phyloP scores from a whole-genome alignment of 768 basidiomycete species.

The Hygrophorus pudorinus region DNA sequence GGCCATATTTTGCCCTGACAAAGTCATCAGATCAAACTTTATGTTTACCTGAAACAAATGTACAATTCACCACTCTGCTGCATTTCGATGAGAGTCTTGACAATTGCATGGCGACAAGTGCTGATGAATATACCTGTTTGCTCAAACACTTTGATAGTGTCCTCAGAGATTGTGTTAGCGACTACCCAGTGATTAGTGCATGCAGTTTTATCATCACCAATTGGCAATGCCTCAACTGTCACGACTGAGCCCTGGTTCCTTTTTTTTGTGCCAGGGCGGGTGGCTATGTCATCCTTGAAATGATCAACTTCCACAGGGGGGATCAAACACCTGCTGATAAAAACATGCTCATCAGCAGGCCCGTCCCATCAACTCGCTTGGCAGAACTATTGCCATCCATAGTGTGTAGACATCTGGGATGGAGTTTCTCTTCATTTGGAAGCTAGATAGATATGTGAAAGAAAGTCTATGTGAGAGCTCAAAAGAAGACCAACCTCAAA shows the following conservation, averaged over 20 bases:
- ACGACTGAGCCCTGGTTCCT: conserved; percentile 2
- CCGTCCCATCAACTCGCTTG: conserved; percentile 1
- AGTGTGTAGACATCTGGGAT: not conserved
- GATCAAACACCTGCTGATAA: not conserved
- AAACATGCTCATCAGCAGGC: not conserved
- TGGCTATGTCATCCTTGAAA: conserved; percentile 12
- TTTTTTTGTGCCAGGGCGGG: conserved; percentile 3
- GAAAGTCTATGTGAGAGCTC: too few species aligned
- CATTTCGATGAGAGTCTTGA: conserved; percentile 23
- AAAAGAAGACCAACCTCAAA: conserved; percentile 25
- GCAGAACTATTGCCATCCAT: not conserved
- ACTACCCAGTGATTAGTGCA: conserved; percentile 25
- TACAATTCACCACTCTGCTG: conserved; percentile 26
- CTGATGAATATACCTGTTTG: conserved; percentile 28
- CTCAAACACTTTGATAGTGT: conserved; percentile 21
- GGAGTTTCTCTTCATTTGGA: not conserved
- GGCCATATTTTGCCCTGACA: conserved; percentile 19
- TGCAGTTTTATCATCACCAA: not conserved
- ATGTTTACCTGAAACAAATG: conserved; percentile 7
- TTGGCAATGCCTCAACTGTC: conserved; percentile 2
- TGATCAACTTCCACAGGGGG: not conserved
- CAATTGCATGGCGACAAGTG: conserved; percentile 24
- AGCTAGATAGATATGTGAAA: not conserved
- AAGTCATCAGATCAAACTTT: not conserved
- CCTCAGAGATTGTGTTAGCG: conserved; percentile 17